A percentile compares a stretch with the other conserved stretches of the same genome.
Evolutionary conservation across 495 filamentous ascomycete genomes (phyloP).

Genomic region (Neurospora sublineolata): DNA sequence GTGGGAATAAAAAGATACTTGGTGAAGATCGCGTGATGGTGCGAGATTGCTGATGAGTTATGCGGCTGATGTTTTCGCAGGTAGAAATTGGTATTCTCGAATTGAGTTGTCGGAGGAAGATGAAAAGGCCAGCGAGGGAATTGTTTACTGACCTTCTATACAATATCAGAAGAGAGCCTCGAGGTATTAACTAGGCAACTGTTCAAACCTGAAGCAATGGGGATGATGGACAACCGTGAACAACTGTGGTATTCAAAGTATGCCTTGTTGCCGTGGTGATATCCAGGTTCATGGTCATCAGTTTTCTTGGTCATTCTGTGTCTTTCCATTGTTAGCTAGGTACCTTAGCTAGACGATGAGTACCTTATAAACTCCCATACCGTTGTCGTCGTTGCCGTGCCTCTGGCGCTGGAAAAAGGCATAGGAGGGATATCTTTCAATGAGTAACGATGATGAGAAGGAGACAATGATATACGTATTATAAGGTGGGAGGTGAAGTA

Average conservation of each 20-base stretch:
- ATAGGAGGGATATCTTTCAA: too few relatives aligned
- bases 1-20: background rate
- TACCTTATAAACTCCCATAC: too few relatives aligned
- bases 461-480: too few relatives aligned
- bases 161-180: background rate
- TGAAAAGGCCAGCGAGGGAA: background rate
- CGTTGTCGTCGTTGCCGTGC: too few relatives aligned
- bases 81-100: rapidly evolving
- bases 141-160: background rate
- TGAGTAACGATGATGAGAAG: too few relatives aligned
- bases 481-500: too few relatives aligned
- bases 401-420: too few relatives aligned
- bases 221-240: background rate
- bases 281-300: too few relatives aligned
- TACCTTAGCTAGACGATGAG: too few relatives aligned
- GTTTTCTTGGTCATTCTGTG: too few relatives aligned
- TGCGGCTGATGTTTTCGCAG: background rate
- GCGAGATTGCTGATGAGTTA: rapidly evolving
- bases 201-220: background rate
- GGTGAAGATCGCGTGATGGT: background rate
- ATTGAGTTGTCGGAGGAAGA: background rate
- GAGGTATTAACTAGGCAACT: background rate
- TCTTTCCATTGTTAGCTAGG: too few relatives aligned
- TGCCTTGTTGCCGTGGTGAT: too few relatives aligned
- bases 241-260: background rate